phyloP scores from a whole-genome alignment of 805 yeast species.

The Suhomyces vadensis region DNA sequence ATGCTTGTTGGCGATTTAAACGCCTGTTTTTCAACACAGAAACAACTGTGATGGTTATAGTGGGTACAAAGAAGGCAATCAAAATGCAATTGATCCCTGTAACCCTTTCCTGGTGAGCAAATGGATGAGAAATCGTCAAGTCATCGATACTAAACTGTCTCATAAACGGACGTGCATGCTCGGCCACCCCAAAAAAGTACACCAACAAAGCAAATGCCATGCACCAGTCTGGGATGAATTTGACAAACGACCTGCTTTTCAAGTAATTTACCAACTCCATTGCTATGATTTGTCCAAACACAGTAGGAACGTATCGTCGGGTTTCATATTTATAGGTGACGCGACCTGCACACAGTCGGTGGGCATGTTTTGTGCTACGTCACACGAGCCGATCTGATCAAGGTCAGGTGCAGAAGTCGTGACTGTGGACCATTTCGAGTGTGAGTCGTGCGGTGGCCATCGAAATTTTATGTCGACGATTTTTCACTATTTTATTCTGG shows the following conservation, averaged over 20 bases:
- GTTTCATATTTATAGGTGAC: not conserved
- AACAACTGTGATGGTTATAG: conserved; percentile 19
- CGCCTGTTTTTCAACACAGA: conserved; percentile 34
- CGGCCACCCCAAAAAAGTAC: conserved; percentile 36
- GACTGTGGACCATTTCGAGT: not conserved
- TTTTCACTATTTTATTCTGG: conserved; percentile 4
- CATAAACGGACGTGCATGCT: conserved; percentile 34
- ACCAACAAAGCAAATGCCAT: conserved; percentile 22
- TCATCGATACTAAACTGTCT: conserved; percentile 37
- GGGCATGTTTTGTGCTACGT: not conserved
- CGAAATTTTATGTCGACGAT: conserved; percentile 11
- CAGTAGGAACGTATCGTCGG: not conserved
- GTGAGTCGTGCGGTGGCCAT: conserved; percentile 3
- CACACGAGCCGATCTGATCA: not conserved
- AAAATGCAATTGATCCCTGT: conserved; percentile 29
- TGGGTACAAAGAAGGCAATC: conserved; percentile 29
- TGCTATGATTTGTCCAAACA: not conserved
- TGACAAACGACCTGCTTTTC: conserved; percentile 10
- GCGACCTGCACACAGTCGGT: not conserved
- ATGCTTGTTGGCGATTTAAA: conserved; percentile 8
- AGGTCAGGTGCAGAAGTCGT: conserved; percentile 2
- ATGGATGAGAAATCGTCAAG: conserved; percentile 38
- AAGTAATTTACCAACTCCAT: conserved; percentile 7
- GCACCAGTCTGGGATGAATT: conserved; percentile 31
- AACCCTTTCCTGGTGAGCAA: conserved; percentile 34